Evolutionary conservation across 345 rosid species (phyloP), one percentile per base, ranked within the genome.

Genomic region (Clarkia xantiana): DNA sequence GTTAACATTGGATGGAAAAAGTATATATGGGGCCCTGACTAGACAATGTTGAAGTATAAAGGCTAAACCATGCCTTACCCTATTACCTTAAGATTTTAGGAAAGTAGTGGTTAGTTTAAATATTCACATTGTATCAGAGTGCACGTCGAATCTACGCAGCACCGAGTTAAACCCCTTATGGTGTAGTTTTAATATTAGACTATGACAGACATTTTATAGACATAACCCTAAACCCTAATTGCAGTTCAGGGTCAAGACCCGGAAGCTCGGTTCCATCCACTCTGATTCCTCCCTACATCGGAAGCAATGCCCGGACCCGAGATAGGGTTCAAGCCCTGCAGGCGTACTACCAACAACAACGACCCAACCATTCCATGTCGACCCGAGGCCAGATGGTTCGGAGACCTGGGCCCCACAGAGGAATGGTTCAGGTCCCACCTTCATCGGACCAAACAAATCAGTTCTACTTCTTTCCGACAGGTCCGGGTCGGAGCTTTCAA

Each of bases 261-360:
- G 90, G 87, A 36, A 80, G 82, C 70, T 74, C 95, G 1, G 82
- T 71, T 42, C 60, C 78, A 50, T 75, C 94, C 12, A 65, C 89
- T 0, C 67, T 79, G 71, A 74, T 77, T 53, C 84, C 87, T 10
- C 84, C 94, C 52, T 86, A 84, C 65, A 86, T 80, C 7, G 98
- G 95, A 59, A 91, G 94, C 70, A 86, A 76, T 55, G 87, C 87
- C 18, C 74, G 98, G 18, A 71, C 84, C 14, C 76, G 80, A 46
- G 94, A 82, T 57, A 74, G 98, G 64, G 82, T 80, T 55, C 98
- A 84, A 70, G 95, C 96, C 18, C 82, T 86, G 42, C 95, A 86
- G 64, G 94, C 93, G 22, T 91, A 84, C 73, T 91, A 83, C 69
- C 95, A 72, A 19, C 70, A 68, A 47, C 85, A 75, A 59, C 42